phyloP scores from a whole-genome alignment of 2,329 filamentous ascomycete genomes.

The Fusarium mangiferae region DNA sequence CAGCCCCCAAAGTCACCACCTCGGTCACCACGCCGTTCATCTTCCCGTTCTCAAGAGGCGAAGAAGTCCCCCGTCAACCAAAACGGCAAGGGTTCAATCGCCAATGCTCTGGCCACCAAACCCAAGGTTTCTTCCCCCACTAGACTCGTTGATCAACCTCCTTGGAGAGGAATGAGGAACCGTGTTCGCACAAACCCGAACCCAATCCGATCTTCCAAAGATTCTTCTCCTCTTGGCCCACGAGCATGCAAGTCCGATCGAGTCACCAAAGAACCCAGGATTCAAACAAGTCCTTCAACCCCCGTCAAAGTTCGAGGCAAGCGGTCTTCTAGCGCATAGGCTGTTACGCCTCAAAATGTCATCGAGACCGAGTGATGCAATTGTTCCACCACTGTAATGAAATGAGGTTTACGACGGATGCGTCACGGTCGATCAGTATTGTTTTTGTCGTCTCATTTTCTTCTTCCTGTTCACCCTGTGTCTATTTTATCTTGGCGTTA shows the following conservation, averaged over 20 bases:
- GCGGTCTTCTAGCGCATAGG: conserved; percentile 1
- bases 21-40: background rate
- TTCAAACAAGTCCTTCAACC: conserved; percentile 1
- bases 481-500: conserved; percentile 39
- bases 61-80: background rate
- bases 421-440: conserved; percentile 22
- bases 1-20: background rate
- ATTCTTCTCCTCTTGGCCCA: conserved; percentile 1
- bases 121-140: background rate
- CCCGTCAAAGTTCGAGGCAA: conserved; percentile 33
- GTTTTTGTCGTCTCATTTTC: background rate
- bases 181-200: conserved; percentile 2
- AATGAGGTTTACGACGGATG: conserved; percentile 39
- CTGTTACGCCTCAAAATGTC: background rate
- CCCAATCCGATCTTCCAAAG: background rate
- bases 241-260: background rate
- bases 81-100: background rate
- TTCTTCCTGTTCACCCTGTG: background rate
- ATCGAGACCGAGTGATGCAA: conserved; percentile 18
- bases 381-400: conserved; percentile 36
- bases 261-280: conserved; percentile 21
- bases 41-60: background rate
- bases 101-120: background rate
- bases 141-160: conserved; percentile 4
- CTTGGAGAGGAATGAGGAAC: conserved; percentile 24